Evolutionary conservation across 2,329 filamentous ascomycete species (phyloP).

Genomic region (Phyllosticta citribraziliensis): DNA sequence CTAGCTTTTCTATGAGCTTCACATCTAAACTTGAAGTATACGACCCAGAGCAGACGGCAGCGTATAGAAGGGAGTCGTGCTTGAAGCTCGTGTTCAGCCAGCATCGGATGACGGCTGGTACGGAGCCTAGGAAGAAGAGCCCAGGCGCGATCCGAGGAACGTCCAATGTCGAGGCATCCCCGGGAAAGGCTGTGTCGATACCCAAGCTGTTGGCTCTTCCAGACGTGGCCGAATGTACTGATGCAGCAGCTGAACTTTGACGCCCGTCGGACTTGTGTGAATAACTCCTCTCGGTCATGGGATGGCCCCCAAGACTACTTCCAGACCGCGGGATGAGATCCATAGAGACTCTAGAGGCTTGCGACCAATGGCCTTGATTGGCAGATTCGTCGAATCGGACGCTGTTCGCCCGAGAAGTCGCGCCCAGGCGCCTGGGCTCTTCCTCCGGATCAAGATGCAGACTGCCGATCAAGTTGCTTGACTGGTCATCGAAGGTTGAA

Average conservation of each 20-base stretch:
- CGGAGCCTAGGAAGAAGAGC: constrained; percentile 74
- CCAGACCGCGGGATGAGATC: constrained; percentile 73
- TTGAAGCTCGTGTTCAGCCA: constrained; percentile 90
- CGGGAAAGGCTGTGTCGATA: constrained; percentile 61
- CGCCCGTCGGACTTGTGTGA: constrained; percentile 95
- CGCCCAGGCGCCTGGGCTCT: constrained; percentile 72
- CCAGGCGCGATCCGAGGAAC: constrained; percentile 70
- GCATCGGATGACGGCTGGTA: constrained; percentile 89
- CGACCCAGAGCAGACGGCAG: constrained; percentile 84
- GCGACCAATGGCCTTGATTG: constrained; percentile 80
- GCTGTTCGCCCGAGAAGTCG: constrained; percentile 87
- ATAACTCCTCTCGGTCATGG: constrained; percentile 79
- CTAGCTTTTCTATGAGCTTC: constrained; percentile 64
- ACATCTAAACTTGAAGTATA: constrained; percentile 76
- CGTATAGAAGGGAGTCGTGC: constrained; percentile 80
- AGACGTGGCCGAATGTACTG: constrained; percentile 64
- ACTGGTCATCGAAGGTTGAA: constrained; percentile 81
- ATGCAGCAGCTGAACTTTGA: constrained; percentile 87
- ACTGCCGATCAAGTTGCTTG: constrained; percentile 67
- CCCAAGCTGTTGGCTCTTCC: constrained; percentile 82
- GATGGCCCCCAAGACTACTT: constrained; percentile 67
- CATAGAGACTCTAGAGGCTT: constrained; percentile 69
- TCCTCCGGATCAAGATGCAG: constrained; percentile 82
- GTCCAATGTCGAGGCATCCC: constrained; percentile 36
- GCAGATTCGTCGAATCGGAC: constrained; percentile 96